These are phyloP conservation scores for Spiraea crenata DNA, from an alignment of 331 rosid genomes.

Conservation along the genomic window DNA sequence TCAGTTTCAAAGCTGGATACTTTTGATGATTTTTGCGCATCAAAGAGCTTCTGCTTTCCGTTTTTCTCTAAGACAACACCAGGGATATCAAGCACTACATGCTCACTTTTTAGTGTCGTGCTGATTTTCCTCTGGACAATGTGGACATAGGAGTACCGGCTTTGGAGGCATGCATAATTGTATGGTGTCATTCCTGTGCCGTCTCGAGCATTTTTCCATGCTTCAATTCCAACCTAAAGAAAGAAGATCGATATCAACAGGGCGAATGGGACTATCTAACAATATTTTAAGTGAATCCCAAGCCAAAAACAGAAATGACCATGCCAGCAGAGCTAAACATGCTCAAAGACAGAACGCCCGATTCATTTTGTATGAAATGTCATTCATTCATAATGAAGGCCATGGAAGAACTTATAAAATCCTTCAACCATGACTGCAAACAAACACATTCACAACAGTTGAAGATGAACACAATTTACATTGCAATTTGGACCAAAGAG, in stretches of 20 bases:
- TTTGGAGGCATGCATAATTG: conserved; percentile 66
- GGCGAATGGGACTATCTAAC: background rate
- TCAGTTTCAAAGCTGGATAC: conserved; percentile 57
- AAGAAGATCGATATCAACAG: conserved; percentile 12
- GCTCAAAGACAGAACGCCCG: background rate
- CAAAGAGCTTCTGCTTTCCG: conserved; percentile 43
- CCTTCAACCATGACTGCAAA: background rate
- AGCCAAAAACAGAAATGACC: background rate
- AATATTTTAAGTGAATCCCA: background rate
- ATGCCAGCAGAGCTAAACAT: background rate
- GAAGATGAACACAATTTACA: background rate
- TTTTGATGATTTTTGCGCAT: conserved; percentile 34
- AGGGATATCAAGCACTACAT: conserved; percentile 70
- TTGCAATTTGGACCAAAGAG: conserved; percentile 3
- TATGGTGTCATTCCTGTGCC: conserved; percentile 57
- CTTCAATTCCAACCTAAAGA: conserved; percentile 77
- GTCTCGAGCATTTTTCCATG: conserved; percentile 73
- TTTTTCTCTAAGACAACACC: conserved; percentile 38
- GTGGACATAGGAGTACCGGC: conserved; percentile 61
- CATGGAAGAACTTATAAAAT: background rate
- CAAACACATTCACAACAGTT: background rate
- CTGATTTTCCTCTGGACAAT: conserved; percentile 60
- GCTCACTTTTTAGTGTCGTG: conserved; percentile 40
- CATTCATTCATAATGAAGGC: background rate
- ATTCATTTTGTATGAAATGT: background rate